Conservation (phyloP, 441 rosid species). For the Pelargonium citronellum region DNA sequence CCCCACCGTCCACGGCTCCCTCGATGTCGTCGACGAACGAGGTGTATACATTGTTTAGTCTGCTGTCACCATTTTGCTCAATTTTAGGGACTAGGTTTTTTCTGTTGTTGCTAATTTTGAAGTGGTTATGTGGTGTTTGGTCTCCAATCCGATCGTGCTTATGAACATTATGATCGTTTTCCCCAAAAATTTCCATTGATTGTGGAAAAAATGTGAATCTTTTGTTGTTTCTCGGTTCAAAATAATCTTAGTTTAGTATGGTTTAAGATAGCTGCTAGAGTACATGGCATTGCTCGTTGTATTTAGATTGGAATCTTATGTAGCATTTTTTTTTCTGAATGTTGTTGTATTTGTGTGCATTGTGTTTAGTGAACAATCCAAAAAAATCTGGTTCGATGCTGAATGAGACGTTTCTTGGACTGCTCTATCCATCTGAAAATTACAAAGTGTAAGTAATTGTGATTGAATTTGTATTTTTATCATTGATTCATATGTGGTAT, state of each 20-base stretch:
- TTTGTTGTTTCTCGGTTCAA: no score
- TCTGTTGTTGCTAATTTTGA: neutral
- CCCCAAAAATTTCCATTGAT: neutral
- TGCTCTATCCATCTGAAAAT: slow-evolving; percentile 81
- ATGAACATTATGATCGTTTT: neutral
- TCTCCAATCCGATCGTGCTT: neutral
- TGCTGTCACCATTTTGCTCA: neutral
- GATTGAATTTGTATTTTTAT: neutral
- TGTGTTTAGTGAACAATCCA: slow-evolving; percentile 71
- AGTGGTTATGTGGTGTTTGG: neutral
- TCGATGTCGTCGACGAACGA: slow-evolving; percentile 84
- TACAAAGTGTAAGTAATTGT: slow-evolving; percentile 72
- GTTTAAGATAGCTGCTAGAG: no score
- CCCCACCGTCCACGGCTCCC: slow-evolving; percentile 87
- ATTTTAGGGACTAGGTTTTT: neutral
- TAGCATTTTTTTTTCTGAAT: neutral
- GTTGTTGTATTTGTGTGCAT: neutral
- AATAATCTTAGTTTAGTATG: no score
- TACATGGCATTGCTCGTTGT: no score
- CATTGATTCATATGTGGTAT: neutral
- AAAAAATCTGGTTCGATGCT: slow-evolving; percentile 66
- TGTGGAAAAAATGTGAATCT: neutral
- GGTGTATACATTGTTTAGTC: slow-evolving; percentile 38
- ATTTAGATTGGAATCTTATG: neutral
- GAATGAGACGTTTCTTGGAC: slow-evolving; percentile 83